Evolutionary conservation across 495 filamentous ascomycete species (phyloP), one percentile per base, ranked within the genome.

Genomic region (Aspergillus cristatus): DNA sequence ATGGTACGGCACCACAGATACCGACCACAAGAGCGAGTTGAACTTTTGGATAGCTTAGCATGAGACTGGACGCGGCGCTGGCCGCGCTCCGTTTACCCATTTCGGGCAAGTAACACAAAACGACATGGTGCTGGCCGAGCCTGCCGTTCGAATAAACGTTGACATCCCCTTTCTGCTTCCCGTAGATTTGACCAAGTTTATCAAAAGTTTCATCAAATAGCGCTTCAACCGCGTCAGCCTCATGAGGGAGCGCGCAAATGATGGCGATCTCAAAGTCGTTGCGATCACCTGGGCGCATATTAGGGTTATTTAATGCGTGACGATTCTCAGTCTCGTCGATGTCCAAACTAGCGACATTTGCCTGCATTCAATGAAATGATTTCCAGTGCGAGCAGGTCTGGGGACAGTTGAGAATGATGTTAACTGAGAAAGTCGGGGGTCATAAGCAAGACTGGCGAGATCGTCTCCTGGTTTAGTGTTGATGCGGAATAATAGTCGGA

Each of bases 91-190:
- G 34, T 26, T 45, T 60, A 3, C 55, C 58, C 14, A 45, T 43
- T 2, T 43, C 42, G 1, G 48, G 40, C 31, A 57, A 20, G 8
- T 41, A 32, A 5, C 30, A 47, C 1, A 64, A 37, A 10, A 62
- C 60, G 16, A 62, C 46, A 28, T 48, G 25, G 14, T 58, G 48
- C 6, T 18, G 18, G 7, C 46, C 51, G 13, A 59, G 48, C 28
- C 15, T 37, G 10, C 60, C 60, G 1, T 36, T 37, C 3, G 45
- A 40, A 35, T 64, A 64, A 5, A 38, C 22, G 31, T 61, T 59
- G 7, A 17, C 6, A 39, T 63, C 55, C 1, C 47, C 44, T 1
- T 16, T 6, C 0, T 36, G 34, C 31, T 49, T 55, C 26, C 45
- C 37, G 24, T 48, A 57, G 15, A 38, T 40, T 1, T 13, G 18